A percentile compares a stretch with the other conserved stretches of the same genome.
Evolutionary conservation across 106 monocot species (phyloP).

Genomic region (Vanilla planifolia): DNA sequence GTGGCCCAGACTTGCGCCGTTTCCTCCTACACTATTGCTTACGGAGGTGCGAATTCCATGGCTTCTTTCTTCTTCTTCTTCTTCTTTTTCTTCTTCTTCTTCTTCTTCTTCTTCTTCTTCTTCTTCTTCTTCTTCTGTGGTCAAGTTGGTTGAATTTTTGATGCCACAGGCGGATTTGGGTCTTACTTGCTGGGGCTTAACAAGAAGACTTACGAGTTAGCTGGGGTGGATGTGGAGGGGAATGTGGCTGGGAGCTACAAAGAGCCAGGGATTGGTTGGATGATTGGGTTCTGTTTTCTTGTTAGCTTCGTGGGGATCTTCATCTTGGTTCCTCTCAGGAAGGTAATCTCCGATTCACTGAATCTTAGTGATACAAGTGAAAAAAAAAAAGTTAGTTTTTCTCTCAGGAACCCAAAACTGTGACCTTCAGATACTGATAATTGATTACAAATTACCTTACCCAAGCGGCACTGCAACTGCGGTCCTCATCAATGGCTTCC

Average conservation of each 20-base stretch:
- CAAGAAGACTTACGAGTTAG: constrained; percentile 33
- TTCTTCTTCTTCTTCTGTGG: too few relatives aligned
- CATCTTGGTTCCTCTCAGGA: constrained; percentile 52
- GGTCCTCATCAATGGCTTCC: constrained; percentile 81
- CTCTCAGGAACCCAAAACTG: background rate
- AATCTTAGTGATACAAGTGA: background rate
- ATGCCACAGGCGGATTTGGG: constrained; percentile 60
- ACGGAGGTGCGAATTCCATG: constrained; percentile 11
- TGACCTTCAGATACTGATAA: constrained; percentile 61
- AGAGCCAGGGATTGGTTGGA: constrained; percentile 54
- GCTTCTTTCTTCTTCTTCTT: background rate
- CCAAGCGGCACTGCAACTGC: constrained; percentile 89
- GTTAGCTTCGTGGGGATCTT: constrained; percentile 59
- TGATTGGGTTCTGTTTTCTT: constrained; percentile 49
- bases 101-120: too few relatives aligned
- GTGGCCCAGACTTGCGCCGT: constrained; percentile 30
- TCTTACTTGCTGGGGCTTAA: constrained; percentile 47
- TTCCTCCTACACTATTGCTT: constrained; percentile 18
- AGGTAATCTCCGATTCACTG: constrained; percentile 29
- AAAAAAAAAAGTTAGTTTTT: too few relatives aligned
- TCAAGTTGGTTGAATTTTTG: too few relatives aligned
- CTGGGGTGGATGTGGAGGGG: constrained; percentile 26
- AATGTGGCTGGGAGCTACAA: constrained; percentile 34
- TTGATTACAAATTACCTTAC: constrained; percentile 71
- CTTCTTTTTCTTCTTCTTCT: too few relatives aligned